Percentiles rank a stretch among this genome's conserved stretches.
Conservation (phyloP, 495 filamentous ascomycete species). For the Neurospora sublineolata region DNA sequence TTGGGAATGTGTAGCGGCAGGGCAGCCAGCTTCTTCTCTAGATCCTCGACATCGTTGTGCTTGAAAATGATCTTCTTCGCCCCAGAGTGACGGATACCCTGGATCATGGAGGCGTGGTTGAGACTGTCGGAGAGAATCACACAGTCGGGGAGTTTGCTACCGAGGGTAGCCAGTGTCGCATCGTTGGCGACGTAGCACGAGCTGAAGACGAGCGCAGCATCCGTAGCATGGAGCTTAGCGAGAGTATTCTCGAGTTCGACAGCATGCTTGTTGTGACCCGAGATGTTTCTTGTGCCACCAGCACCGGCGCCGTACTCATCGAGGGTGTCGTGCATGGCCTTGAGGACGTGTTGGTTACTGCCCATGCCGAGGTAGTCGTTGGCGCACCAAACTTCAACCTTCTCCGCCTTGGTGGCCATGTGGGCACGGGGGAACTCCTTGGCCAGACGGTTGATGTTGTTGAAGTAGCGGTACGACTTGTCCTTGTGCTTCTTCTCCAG, state of each 20-base stretch:
- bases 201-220: constrained; percentile 84
- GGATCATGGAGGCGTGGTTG: constrained; percentile 99
- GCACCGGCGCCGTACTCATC: constrained; percentile 93
- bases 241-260: constrained; percentile 72
- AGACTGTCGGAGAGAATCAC: constrained; percentile 91
- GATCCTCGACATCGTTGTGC: constrained; percentile 84
- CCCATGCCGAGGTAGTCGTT: constrained; percentile 99
- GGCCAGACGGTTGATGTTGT: constrained; percentile 98
- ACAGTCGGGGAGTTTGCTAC: constrained; percentile 90
- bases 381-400: constrained; percentile 98
- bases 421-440: constrained; percentile 94
- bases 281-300: constrained; percentile 93
- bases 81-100: constrained; percentile 93
- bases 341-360: constrained; percentile 73
- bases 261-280: constrained; percentile 92
- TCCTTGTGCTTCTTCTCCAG: constrained; percentile 99
- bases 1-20: constrained; percentile 77
- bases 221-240: constrained; percentile 82
- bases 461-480: constrained; percentile 99
- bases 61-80: constrained; percentile 97
- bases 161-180: constrained; percentile 89
- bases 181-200: constrained; percentile 98
- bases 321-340: constrained; percentile 86
- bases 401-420: constrained; percentile 70
- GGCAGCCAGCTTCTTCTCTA: constrained; percentile 82